Evolutionary conservation across 768 basidiomycete species (phyloP).

Genomic region (Clavaria fumosa): DNA sequence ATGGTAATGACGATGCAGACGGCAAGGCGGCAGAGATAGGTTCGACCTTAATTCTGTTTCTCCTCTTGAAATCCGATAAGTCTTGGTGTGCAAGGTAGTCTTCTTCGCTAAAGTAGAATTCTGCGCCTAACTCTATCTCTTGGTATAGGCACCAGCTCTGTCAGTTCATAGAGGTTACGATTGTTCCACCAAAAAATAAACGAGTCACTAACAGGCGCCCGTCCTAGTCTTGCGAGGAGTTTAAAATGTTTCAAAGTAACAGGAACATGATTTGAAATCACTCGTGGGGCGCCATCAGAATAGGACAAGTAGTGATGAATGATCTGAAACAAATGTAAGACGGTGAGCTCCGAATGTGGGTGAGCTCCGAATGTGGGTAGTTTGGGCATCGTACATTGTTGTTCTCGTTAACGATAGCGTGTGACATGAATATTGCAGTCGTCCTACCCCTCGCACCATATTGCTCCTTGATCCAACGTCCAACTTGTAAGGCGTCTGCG

Average conservation of each 20-base stretch:
- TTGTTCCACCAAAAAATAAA: not conserved
- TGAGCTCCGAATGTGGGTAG: constrained; percentile 24
- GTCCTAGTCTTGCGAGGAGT: constrained; percentile 52
- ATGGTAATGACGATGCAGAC: constrained; percentile 12
- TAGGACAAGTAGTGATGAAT: constrained; percentile 29
- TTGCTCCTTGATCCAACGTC: constrained; percentile 41
- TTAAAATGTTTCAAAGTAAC: constrained; percentile 66
- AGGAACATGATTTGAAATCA: constrained; percentile 32
- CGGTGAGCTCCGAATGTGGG: constrained; percentile 8
- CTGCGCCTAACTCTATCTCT: constrained; percentile 48
- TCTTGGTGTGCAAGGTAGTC: constrained; percentile 36
- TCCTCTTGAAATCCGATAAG: constrained; percentile 13
- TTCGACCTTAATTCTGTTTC: constrained; percentile 29
- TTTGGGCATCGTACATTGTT: too few relatives aligned
- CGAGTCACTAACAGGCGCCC: constrained; percentile 33
- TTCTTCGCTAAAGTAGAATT: constrained; percentile 55
- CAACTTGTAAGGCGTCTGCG: constrained; percentile 41
- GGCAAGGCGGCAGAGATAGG: constrained; percentile 17
- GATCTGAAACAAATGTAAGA: constrained; percentile 20
- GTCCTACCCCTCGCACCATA: constrained; percentile 42
- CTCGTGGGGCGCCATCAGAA: constrained; percentile 14
- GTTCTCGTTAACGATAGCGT: constrained; percentile 61
- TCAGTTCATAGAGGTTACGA: not conserved
- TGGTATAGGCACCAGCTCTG: constrained; percentile 41
- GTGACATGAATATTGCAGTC: constrained; percentile 55